phyloP scores from a whole-genome alignment of 768 basidiomycete species.

The Dictyophora rubrovolvata region DNA sequence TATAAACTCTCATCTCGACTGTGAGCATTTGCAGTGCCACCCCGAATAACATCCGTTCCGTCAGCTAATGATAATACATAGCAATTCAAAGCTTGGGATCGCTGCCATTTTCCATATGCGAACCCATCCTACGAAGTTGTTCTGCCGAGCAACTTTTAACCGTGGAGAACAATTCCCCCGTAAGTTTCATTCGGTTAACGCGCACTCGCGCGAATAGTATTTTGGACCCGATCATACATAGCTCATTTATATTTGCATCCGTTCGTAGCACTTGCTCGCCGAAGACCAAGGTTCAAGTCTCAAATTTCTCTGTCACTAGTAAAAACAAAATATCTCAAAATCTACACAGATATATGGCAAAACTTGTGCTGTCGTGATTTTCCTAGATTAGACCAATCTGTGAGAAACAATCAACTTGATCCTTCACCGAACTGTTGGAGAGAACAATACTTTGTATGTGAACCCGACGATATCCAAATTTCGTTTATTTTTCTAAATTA shows the following conservation, averaged over 20 bases:
- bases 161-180: constrained; percentile 63
- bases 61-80: constrained; percentile 17
- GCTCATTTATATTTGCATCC: too few relatives aligned
- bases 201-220: neutral
- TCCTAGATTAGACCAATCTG: constrained; percentile 44
- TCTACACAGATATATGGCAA: constrained; percentile 14
- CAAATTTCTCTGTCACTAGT: neutral
- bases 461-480: neutral
- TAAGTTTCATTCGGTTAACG: constrained; percentile 24
- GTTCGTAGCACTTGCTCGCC: neutral
- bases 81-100: constrained; percentile 51
- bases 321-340: constrained; percentile 17
- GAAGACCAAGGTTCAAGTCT: constrained; percentile 4
- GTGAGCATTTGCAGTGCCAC: constrained; percentile 33
- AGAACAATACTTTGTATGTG: constrained; percentile 55
- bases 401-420: constrained; percentile 22
- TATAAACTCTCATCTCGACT: constrained; percentile 48
- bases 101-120: constrained; percentile 53
- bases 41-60: neutral
- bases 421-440: constrained; percentile 55
- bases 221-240: too few relatives aligned
- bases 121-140: constrained; percentile 68
- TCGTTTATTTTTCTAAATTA: neutral
- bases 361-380: constrained; percentile 52
- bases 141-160: constrained; percentile 56